Conservation (phyloP, 2,329 filamentous ascomycete species). For the Acrocalymma vagum region DNA sequence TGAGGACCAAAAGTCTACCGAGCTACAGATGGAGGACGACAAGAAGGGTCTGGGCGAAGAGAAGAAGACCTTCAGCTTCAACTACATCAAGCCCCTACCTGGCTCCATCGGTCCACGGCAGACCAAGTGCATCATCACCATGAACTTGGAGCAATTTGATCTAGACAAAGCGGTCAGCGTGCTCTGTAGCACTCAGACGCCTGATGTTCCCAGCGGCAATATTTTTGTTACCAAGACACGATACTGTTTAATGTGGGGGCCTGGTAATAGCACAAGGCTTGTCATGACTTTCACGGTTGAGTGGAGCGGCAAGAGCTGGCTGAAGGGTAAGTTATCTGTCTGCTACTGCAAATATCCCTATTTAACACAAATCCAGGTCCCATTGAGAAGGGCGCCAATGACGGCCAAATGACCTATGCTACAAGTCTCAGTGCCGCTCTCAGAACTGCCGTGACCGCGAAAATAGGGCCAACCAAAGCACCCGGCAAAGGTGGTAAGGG, state of each 20-base stretch:
- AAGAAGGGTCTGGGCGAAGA: slow-evolving; percentile 80
- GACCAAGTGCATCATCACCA: slow-evolving; percentile 91
- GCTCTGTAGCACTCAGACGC: slow-evolving; percentile 84
- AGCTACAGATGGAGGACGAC: slow-evolving; percentile 84
- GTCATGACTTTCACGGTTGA: slow-evolving; percentile 91
- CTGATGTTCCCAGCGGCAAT: slow-evolving; percentile 93
- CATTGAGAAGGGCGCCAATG: slow-evolving; percentile 94
- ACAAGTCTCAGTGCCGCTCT: slow-evolving; percentile 80
- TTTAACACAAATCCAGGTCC: slow-evolving; percentile 66
- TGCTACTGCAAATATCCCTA: too few species aligned
- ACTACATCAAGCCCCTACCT: slow-evolving; percentile 90
- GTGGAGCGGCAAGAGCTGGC: slow-evolving; percentile 98
- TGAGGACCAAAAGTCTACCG: slow-evolving; percentile 85
- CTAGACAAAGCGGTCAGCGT: slow-evolving; percentile 87
- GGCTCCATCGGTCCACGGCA: slow-evolving; percentile 88
- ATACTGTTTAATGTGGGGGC: slow-evolving; percentile 93
- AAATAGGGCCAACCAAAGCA: slow-evolving; percentile 59
- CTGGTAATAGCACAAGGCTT: slow-evolving; percentile 83
- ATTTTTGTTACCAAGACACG: slow-evolving; percentile 92
- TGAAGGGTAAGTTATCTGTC: slow-evolving; percentile 75
- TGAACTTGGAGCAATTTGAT: slow-evolving; percentile 84
- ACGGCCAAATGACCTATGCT: slow-evolving; percentile 85
- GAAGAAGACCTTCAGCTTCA: slow-evolving; percentile 76
- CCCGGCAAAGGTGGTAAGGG: slow-evolving; percentile 55
- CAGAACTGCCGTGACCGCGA: slow-evolving; percentile 75